Base-by-base conservation (phyloP, 2,329 filamentous ascomycete species). In the Pezizomycotina sp. region DNA sequence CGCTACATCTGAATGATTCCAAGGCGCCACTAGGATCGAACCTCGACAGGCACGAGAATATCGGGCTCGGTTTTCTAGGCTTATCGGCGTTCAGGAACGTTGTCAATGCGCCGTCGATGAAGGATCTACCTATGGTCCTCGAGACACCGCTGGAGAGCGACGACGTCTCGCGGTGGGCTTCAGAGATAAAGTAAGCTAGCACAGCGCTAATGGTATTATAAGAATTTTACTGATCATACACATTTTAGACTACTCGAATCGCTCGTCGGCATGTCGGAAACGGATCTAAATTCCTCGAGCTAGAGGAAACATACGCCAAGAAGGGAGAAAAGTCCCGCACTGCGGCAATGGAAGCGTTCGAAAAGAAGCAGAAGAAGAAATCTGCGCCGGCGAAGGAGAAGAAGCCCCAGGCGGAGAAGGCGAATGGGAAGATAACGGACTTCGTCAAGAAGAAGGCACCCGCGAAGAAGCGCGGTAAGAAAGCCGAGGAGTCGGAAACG, bases 161-260 rank as follows among this genome's bases (percentile, higher is more conserved):
- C 30, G 64, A 74, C 46, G 77, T 76, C 27, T 75, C 75, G 56
- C 64, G 65, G 18, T 95, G 86, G 84, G 83, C 84, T 1, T 67
- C 74, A 28, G 89, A 98, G 61, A 95, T 98, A 59, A 93, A 93
- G 62, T n/a, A n/a, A n/a, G n/a, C n/a, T n/a, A n/a, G n/a, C n/a
- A n/a, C n/a, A n/a, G n/a, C n/a, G n/a, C n/a, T n/a, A n/a, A n/a
- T n/a, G n/a, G n/a, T n/a, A n/a, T n/a, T n/a, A n/a, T n/a, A n/a
- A n/a, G n/a, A n/a, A n/a, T n/a, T n/a, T n/a, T n/a, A n/a, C n/a
- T n/a, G n/a, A n/a, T n/a, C n/a, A n/a, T n/a, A n/a, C n/a, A n/a
- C n/a, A n/a, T n/a, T n/a, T n/a, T n/a, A n/a, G n/a, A n/a, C 62
- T 95, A 46, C 66, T 98, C 4, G 89, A 98, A 59, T 73, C 73